A percentile compares a stretch with the other conserved stretches of the same genome.
Conservation (phyloP, 2,329 filamentous ascomycete species). For the Phialophora macrospora region DNA sequence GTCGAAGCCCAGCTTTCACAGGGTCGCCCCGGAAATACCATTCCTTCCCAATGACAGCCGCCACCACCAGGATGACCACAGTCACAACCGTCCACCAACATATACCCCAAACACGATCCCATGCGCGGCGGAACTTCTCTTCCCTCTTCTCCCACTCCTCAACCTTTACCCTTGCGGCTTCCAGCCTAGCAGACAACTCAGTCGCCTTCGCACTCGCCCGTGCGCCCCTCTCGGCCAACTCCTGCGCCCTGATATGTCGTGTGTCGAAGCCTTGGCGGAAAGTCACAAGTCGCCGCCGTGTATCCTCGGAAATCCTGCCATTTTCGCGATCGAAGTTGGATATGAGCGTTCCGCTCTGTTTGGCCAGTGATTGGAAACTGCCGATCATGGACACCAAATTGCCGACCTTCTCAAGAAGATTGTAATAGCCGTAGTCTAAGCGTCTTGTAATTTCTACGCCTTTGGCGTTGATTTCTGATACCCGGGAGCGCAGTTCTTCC, state of each 20-base stretch:
- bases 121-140: slow-evolving; percentile 40
- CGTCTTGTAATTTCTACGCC: slow-evolving; percentile 51
- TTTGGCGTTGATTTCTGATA: slow-evolving; percentile 31
- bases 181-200: slow-evolving; percentile 47
- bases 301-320: slow-evolving; percentile 45
- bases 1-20: slow-evolving; percentile 22
- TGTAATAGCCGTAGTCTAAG: slow-evolving; percentile 56
- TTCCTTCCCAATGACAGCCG: slow-evolving; percentile 28
- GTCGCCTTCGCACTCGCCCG: slow-evolving; percentile 45
- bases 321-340: slow-evolving; percentile 48
- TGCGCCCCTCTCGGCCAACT: slow-evolving; percentile 49
- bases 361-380: slow-evolving; percentile 49
- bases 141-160: slow-evolving; percentile 52
- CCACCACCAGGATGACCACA: slow-evolving; percentile 26
- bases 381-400: slow-evolving; percentile 48
- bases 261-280: slow-evolving; percentile 46
- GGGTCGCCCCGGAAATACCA: slow-evolving; percentile 29
- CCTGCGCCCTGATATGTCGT: slow-evolving; percentile 46
- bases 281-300: slow-evolving; percentile 46
- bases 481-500: slow-evolving; percentile 33
- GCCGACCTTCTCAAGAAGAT: slow-evolving; percentile 52
- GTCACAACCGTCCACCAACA: slow-evolving; percentile 21
- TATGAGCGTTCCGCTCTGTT: slow-evolving; percentile 46
- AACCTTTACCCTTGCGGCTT: slow-evolving; percentile 47
- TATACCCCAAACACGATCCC: slow-evolving; percentile 29